Evolutionary conservation across 306 rosid species (phyloP).

Genomic region (Fragaria iinumae): DNA sequence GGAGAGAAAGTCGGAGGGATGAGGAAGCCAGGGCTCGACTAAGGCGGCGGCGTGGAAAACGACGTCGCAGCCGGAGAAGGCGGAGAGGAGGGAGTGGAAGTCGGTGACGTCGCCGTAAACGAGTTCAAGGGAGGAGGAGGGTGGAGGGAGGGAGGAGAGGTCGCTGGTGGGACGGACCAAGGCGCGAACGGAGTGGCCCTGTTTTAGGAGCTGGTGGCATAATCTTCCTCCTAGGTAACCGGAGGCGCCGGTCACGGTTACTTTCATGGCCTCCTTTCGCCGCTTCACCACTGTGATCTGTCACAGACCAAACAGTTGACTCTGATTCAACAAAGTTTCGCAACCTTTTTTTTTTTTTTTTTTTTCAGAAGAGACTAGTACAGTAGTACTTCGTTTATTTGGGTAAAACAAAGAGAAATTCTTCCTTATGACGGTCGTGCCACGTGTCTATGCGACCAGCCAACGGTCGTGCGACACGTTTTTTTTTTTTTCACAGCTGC

Average conservation of each 20-base stretch:
- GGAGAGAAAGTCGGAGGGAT: slow-evolving; percentile 64
- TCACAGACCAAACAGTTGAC: background rate
- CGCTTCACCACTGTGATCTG: background rate
- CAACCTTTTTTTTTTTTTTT: too few species aligned
- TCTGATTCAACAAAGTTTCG: background rate
- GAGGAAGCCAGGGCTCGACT: slow-evolving; percentile 97
- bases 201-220: slow-evolving; percentile 52
- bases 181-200: slow-evolving; percentile 61
- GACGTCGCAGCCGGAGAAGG: slow-evolving; percentile 66
- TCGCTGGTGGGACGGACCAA: slow-evolving; percentile 84
- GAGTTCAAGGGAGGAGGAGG: slow-evolving; percentile 41
- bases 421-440: too few species aligned
- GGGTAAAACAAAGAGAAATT: too few species aligned
- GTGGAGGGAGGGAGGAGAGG: slow-evolving; percentile 57
- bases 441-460: too few species aligned
- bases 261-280: slow-evolving; percentile 32
- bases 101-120: slow-evolving; percentile 77
- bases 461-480: too few species aligned
- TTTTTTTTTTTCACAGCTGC: too few species aligned
- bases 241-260: slow-evolving; percentile 80
- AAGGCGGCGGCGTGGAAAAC: slow-evolving; percentile 87
- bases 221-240: slow-evolving; percentile 85
- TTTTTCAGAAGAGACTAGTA: too few species aligned
- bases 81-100: slow-evolving; percentile 63
- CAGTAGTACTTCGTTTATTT: too few species aligned